Percentiles rank a stretch among this genome's conserved stretches.
phyloP scores from a whole-genome alignment of 2,329 filamentous ascomycete genomes.

The Chaetomiaceae sp. region DNA sequence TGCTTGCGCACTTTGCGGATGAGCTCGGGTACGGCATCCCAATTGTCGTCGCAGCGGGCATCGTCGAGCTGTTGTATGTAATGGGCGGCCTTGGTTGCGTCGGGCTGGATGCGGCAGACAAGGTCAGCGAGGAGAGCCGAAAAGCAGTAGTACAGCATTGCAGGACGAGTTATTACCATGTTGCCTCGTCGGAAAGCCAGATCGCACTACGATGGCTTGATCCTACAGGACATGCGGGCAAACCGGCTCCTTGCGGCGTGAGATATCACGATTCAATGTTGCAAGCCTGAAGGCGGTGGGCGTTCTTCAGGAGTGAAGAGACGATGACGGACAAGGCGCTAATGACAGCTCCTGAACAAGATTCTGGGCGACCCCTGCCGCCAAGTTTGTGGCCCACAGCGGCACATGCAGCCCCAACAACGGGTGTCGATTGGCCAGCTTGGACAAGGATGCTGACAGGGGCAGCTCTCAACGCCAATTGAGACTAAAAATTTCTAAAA shows the following conservation, averaged over 20 bases:
- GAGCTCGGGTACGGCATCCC: constrained; percentile 81
- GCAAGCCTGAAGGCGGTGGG: neutral
- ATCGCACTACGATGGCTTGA: constrained; percentile 28
- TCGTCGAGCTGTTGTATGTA: constrained; percentile 81
- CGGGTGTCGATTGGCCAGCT: constrained; percentile 14
- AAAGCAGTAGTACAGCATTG: too few relatives aligned
- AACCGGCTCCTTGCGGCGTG: neutral
- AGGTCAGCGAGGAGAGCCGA: constrained; percentile 6
- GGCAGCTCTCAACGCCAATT: constrained; percentile 3
- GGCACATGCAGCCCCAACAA: constrained; percentile 13
- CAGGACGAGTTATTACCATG: constrained; percentile 20
- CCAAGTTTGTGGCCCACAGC: neutral
- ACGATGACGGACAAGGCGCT: neutral
- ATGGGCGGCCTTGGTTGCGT: constrained; percentile 68
- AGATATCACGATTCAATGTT: neutral
- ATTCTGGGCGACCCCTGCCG: neutral
- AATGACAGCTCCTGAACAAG: neutral
- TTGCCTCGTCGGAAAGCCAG: constrained; percentile 22
- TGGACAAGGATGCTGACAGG: constrained; percentile 2
- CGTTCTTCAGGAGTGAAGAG: neutral
- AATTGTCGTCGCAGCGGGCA: constrained; percentile 82
- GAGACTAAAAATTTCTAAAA: constrained; percentile 3
- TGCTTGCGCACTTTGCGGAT: constrained; percentile 94
- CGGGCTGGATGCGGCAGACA: constrained; percentile 20
- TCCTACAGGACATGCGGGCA: constrained; percentile 24